Conservation (phyloP, 2,329 filamentous ascomycete genomes). For the Claviceps monticola region DNA sequence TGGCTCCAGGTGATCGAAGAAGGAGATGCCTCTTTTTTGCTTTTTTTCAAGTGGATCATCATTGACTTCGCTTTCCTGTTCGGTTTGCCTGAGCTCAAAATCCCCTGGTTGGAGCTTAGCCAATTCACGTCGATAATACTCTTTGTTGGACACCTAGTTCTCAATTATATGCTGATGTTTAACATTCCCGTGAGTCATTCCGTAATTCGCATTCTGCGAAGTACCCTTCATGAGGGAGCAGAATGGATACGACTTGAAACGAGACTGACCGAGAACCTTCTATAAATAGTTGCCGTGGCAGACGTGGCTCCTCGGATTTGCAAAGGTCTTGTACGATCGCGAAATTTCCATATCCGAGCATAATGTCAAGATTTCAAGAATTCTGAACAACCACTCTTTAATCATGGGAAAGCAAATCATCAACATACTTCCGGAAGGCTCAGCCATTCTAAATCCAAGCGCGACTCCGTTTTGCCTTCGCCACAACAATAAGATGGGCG, state of each 20-base stretch:
- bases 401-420: constrained; percentile 96
- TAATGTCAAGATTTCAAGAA: constrained; percentile 73
- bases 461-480: constrained; percentile 71
- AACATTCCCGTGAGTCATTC: constrained; percentile 53
- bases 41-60: constrained; percentile 86
- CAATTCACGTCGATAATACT: constrained; percentile 57
- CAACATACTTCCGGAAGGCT: constrained; percentile 93
- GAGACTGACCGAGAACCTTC: not conserved
- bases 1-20: constrained; percentile 66
- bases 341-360: constrained; percentile 90
- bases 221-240: not conserved
- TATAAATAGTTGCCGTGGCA: constrained; percentile 51
- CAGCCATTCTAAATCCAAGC: constrained; percentile 76
- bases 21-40: constrained; percentile 73
- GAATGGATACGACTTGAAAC: not conserved
- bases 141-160: constrained; percentile 55
- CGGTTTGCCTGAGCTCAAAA: constrained; percentile 70
- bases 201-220: not conserved
- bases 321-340: constrained; percentile 78
- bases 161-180: constrained; percentile 87
- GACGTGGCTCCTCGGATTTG: constrained; percentile 56
- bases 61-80: constrained; percentile 82
- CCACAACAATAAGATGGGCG: constrained; percentile 40
- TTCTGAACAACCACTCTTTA: constrained; percentile 82
- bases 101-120: constrained; percentile 93